Evolutionary conservation across 2,329 filamentous ascomycete species (phyloP).

Genomic region (Talaromyces sp.): DNA sequence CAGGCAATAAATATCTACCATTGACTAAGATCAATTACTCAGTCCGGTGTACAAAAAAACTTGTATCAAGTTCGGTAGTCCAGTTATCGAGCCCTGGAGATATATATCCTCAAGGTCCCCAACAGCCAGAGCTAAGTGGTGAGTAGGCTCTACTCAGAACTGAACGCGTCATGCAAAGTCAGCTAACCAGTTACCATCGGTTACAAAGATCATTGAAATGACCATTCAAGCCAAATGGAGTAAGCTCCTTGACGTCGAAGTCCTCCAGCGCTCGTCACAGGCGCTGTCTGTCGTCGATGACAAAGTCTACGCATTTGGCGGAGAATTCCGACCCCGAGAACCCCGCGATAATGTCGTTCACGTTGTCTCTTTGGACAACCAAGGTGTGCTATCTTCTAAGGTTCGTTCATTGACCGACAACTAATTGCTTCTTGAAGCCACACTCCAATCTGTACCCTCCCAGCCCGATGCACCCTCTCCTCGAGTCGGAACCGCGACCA

Average conservation of each 20-base stretch:
- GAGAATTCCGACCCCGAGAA: slow-evolving; percentile 63
- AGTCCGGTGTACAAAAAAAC: too few species aligned
- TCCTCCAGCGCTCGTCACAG: slow-evolving; percentile 64
- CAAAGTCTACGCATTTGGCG: slow-evolving; percentile 71
- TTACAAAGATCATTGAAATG: neutral
- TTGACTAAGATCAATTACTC: neutral
- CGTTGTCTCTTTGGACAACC: slow-evolving; percentile 51
- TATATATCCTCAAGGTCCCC: neutral
- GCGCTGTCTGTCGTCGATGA: slow-evolving; percentile 59
- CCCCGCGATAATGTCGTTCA: slow-evolving; percentile 72
- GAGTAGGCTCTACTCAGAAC: neutral
- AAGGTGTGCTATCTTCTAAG: neutral
- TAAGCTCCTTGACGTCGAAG: slow-evolving; percentile 24
- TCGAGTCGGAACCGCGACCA: slow-evolving; percentile 69
- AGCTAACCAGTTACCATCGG: too few species aligned
- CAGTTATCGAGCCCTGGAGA: neutral
- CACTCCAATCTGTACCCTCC: slow-evolving; percentile 17
- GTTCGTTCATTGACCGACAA: neutral
- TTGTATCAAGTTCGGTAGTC: too few species aligned
- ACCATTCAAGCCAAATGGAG: slow-evolving; percentile 19
- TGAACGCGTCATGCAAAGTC: neutral
- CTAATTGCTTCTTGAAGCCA: neutral
- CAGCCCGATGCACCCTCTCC: slow-evolving; percentile 50
- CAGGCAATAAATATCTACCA: neutral
- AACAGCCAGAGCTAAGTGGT: neutral